Percentiles rank a stretch among this genome's conserved stretches.
Conservation (phyloP, 306 rosid species). For the Quercus berberidifolia region DNA sequence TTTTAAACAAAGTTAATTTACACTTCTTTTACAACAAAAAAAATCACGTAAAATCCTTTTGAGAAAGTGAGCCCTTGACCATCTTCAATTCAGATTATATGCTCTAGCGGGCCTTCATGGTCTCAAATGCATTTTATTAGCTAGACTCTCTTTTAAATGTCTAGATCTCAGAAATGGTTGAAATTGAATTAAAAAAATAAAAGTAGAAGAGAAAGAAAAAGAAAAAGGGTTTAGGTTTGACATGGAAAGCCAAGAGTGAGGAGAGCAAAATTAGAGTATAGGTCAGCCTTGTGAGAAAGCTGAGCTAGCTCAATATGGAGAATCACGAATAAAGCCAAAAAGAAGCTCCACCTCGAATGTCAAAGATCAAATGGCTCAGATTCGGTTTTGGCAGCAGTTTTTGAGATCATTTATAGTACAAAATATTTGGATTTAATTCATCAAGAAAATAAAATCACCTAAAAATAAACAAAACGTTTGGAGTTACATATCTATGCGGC, state of each 20-base stretch:
- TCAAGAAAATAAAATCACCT: too few species aligned
- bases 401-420: too few species aligned
- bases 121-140: slow-evolving; percentile 23
- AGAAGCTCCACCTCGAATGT: slow-evolving; percentile 35
- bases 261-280: slow-evolving; percentile 31
- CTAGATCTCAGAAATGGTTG: slow-evolving; percentile 39
- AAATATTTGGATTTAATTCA: too few species aligned
- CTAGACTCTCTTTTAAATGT: slow-evolving; percentile 31
- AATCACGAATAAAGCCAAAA: slow-evolving; percentile 51
- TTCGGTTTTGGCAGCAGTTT: slow-evolving; percentile 14
- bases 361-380: slow-evolving; percentile 42
- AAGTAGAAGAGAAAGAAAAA: slow-evolving; percentile 37
- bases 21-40: slow-evolving; percentile 26
- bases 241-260: slow-evolving; percentile 47
- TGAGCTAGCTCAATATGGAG: slow-evolving; percentile 19
- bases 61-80: slow-evolving; percentile 37
- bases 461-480: too few species aligned
- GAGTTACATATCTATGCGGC: too few species aligned
- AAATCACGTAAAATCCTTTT: slow-evolving; percentile 40
- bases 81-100: slow-evolving; percentile 29
- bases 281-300: slow-evolving; percentile 53
- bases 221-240: slow-evolving; percentile 40
- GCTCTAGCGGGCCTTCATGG: slow-evolving; percentile 21
- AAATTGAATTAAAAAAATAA: slow-evolving; percentile 46
- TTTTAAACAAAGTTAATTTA: background rate